Evolutionary conservation across 2,329 filamentous ascomycete genomes (phyloP).

Genomic region (Escovopsis sp.): DNA sequence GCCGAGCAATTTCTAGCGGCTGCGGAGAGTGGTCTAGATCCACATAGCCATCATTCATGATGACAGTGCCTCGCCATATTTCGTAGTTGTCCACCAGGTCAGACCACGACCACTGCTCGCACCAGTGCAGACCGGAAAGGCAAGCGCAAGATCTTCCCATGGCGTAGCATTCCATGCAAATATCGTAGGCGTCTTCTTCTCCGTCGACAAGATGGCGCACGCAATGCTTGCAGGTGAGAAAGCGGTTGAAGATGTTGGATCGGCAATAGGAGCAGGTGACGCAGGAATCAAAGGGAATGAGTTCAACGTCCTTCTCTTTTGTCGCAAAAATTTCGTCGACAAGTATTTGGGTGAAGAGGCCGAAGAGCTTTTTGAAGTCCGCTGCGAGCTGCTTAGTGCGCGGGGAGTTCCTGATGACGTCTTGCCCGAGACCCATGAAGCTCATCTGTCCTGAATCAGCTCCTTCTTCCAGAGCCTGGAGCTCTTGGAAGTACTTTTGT

Average conservation of each 20-base stretch:
- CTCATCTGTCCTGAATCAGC: constrained; percentile 30
- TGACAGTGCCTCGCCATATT: constrained; percentile 64
- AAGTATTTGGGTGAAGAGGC: constrained; percentile 63
- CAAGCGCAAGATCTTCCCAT: constrained; percentile 92
- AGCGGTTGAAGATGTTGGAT: constrained; percentile 93
- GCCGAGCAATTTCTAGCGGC: constrained; percentile 55
- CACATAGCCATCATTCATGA: constrained; percentile 55
- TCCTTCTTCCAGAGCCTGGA: constrained; percentile 37
- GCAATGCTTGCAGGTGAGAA: constrained; percentile 82
- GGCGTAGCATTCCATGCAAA: constrained; percentile 97
- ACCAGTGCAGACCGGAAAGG: constrained; percentile 74
- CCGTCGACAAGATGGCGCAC: constrained; percentile 50
- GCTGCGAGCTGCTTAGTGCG: constrained; percentile 55
- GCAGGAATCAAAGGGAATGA: constrained; percentile 71
- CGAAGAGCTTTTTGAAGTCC: constrained; percentile 72
- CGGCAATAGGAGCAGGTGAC: constrained; percentile 93
- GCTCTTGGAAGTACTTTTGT: constrained; percentile 57
- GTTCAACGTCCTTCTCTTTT: constrained; percentile 58
- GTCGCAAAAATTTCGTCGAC: constrained; percentile 74
- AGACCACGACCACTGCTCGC: constrained; percentile 82
- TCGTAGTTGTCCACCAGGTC: constrained; percentile 68
- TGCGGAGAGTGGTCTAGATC: constrained; percentile 52
- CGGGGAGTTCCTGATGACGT: constrained; percentile 26
- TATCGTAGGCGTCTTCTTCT: constrained; percentile 75
- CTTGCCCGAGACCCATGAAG: constrained; percentile 32